These are phyloP conservation scores for Akanthomyces muscarius DNA, from an alignment of 2,329 filamentous ascomycete species.

Conservation along the genomic window DNA sequence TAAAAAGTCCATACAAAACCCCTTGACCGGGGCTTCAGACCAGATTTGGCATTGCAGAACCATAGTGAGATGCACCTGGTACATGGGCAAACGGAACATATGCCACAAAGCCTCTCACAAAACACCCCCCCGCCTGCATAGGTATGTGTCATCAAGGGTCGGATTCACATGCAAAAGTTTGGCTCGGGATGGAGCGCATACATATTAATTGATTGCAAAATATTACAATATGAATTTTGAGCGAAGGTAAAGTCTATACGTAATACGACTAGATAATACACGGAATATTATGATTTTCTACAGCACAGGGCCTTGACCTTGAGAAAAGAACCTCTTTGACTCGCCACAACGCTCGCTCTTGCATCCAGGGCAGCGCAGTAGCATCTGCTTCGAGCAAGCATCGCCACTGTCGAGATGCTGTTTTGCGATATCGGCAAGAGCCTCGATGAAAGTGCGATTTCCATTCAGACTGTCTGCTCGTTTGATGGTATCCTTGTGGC, in stretches of 20 bases:
- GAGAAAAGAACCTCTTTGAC: constrained; percentile 64
- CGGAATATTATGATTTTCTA: background rate
- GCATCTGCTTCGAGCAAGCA: constrained; percentile 78
- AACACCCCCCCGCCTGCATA: too few species aligned
- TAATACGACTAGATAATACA: constrained; percentile 3
- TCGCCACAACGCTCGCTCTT: constrained; percentile 83
- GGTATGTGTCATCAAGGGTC: too few species aligned
- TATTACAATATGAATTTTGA: background rate
- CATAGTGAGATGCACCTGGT: too few species aligned
- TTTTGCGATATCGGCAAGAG: constrained; percentile 81
- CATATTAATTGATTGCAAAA: background rate
- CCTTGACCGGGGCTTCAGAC: too few species aligned
- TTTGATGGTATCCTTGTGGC: constrained; percentile 75
- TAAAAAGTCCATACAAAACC: too few species aligned
- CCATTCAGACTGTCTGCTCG: constrained; percentile 90
- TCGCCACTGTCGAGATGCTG: constrained; percentile 67
- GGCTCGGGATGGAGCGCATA: background rate
- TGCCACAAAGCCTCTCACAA: too few species aligned
- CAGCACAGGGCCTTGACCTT: constrained; percentile 12
- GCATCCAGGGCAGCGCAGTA: constrained; percentile 86
- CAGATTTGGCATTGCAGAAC: too few species aligned
- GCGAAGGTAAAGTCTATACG: background rate
- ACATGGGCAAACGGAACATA: too few species aligned
- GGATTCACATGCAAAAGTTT: background rate
- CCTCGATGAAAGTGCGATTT: constrained; percentile 83